phyloP scores from a whole-genome alignment of 768 basidiomycete species.

The Mycena vitilis region DNA sequence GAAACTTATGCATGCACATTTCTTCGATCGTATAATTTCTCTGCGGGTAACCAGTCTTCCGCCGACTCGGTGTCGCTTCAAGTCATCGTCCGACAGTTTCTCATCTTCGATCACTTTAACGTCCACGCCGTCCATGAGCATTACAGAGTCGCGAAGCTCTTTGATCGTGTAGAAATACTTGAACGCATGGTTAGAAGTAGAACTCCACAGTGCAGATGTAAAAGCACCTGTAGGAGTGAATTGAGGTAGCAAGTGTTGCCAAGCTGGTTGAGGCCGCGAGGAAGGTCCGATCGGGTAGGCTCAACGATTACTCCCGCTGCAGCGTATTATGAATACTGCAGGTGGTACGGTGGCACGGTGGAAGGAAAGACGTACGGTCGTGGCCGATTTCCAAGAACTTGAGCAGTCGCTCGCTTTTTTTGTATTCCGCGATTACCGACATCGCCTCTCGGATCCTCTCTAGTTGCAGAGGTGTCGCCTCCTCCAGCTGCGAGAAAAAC shows the following conservation, averaged over 20 bases:
- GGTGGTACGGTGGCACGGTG: neutral
- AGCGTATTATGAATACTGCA: conserved; percentile 9
- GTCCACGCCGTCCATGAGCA: conserved; percentile 65
- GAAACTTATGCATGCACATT: conserved; percentile 63
- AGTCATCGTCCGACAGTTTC: conserved; percentile 82
- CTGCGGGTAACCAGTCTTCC: conserved; percentile 84
- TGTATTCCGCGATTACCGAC: conserved; percentile 76
- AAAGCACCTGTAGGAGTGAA: conserved; percentile 72
- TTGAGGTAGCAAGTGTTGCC: conserved; percentile 92
- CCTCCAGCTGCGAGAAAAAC: conserved; percentile 65
- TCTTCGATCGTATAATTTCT: conserved; percentile 86
- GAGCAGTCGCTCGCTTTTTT: conserved; percentile 78
- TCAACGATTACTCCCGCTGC: conserved; percentile 74
- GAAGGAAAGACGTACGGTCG: conserved; percentile 71
- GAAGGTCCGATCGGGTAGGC: conserved; percentile 72
- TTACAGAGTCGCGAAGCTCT: conserved; percentile 83
- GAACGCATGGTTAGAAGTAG: conserved; percentile 13
- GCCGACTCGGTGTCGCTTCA: conserved; percentile 87
- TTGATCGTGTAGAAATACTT: conserved; percentile 98
- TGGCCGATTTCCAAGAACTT: conserved; percentile 72
- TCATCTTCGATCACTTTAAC: conserved; percentile 71
- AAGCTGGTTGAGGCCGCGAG: conserved; percentile 88
- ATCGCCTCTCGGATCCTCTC: conserved; percentile 83
- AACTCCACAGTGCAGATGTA: neutral
- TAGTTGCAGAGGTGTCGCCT: conserved; percentile 67